Base-by-base conservation (phyloP, 192 early-diverging fungal species). In the Rhizoclosmatium sp. region DNA sequence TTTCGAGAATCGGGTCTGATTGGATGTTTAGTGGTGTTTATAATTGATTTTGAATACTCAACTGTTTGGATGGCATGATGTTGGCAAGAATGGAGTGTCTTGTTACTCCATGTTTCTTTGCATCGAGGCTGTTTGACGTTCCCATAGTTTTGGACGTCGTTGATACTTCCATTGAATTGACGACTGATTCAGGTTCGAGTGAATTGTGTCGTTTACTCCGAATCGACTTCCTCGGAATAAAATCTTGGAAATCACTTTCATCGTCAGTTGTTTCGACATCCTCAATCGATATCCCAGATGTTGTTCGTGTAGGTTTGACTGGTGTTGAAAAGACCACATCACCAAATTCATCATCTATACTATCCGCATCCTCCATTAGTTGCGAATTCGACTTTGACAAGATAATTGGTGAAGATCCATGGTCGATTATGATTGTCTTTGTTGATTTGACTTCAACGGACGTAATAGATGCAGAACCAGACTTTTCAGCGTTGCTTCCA, bases 331-430 rank as follows among this genome's bases (percentile, higher is more conserved):
- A 7, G n/a, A 58, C 54, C 12, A n/a, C 54, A 10, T 58, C 54
- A 58, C 54, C 54, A 58, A 58, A 58, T n/a, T 58, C 54, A n/a
- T 58, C 54, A 16, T 58, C 54, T n/a, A 58, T 58, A n/a, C 54
- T n/a, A 58, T 58, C 54, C 54, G 54, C 54, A 16, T 58, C 54
- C 10, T 58, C n/a, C 10, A n/a, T 58, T 58, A 58, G 12, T 58
- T 58, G 54, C 54, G 54, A 16, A 58, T n/a, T 58, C 10, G 10
- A 16, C 54, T 16, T n/a, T 16, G n/a, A 58, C 10, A n/a, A 58
- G n/a, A 58, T 10, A 58, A 58, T 10, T 10, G 54, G 12, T 58
- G 54, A n/a, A 58, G 21, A 58, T 21, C 56, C 56, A 58, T 21
- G 21, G 21, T 16, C 56, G 56, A 16, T 58, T 58, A 14, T 58